phyloP scores from a whole-genome alignment of 2,329 filamentous ascomycete species.

The Thelonectria rubi region DNA sequence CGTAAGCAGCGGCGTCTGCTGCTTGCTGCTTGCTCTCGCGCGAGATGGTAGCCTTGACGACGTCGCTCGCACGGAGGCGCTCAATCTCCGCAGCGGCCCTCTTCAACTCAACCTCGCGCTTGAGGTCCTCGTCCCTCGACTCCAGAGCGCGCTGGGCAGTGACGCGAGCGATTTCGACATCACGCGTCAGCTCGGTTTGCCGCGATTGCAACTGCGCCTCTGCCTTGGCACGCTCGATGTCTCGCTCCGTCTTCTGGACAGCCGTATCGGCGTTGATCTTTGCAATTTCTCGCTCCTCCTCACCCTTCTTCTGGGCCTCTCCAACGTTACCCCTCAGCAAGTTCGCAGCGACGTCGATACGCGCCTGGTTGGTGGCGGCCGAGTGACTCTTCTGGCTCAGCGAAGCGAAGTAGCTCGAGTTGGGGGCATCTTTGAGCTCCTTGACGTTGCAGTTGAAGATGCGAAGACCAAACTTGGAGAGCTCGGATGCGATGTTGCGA shows the following conservation, averaged over 20 bases:
- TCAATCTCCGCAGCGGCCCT: conserved; percentile 83
- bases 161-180: conserved; percentile 80
- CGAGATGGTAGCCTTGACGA: conserved; percentile 78
- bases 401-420: conserved; percentile 84
- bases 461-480: conserved; percentile 81
- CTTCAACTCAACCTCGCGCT: conserved; percentile 79
- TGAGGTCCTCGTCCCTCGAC: conserved; percentile 80
- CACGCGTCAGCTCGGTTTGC: conserved; percentile 76
- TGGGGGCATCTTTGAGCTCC: conserved; percentile 83
- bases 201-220: conserved; percentile 79
- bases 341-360: conserved; percentile 72
- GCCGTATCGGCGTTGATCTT: conserved; percentile 89
- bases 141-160: conserved; percentile 77
- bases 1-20: conserved; percentile 72
- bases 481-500: conserved; percentile 79
- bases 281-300: conserved; percentile 85
- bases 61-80: conserved; percentile 77
- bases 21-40: conserved; percentile 75
- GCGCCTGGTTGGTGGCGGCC: conserved; percentile 82
- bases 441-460: conserved; percentile 82
- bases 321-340: conserved; percentile 75
- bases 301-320: conserved; percentile 79
- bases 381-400: conserved; percentile 86
- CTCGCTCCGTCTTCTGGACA: conserved; percentile 84
- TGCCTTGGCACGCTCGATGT: conserved; percentile 81